phyloP scores from a whole-genome alignment of 441 rosid genomes.

The Syzygium malaccense region DNA sequence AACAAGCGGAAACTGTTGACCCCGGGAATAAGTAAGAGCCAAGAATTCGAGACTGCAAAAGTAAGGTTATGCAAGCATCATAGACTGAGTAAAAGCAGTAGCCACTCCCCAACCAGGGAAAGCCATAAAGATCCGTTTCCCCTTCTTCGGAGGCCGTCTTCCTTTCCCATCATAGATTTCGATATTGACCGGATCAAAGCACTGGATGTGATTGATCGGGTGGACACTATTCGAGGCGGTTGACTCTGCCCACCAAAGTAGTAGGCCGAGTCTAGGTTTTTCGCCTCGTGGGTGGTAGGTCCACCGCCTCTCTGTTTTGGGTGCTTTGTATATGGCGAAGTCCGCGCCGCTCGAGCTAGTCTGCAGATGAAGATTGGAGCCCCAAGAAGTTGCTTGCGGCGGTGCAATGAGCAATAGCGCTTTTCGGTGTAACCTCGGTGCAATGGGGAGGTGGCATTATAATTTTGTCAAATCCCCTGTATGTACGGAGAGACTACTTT shows the following conservation, averaged over 20 bases:
- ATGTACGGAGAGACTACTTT: neutral
- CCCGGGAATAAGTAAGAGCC: constrained; percentile 95
- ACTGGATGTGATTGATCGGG: constrained; percentile 84
- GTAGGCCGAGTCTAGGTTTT: neutral
- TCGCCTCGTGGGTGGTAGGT: neutral
- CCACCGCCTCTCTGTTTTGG: neutral
- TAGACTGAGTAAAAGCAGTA: constrained; percentile 84
- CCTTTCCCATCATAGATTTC: constrained; percentile 65
- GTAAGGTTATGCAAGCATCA: constrained; percentile 58
- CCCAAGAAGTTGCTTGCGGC: neutral
- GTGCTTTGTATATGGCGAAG: neutral
- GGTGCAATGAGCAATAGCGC: neutral
- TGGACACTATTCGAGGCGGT: constrained; percentile 57
- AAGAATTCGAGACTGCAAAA: constrained; percentile 68
- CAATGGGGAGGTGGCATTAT: neutral
- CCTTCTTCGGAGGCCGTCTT: constrained; percentile 51
- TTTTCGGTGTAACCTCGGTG: neutral
- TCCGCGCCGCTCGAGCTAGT: neutral
- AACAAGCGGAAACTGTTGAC: constrained; percentile 61
- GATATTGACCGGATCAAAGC: constrained; percentile 76
- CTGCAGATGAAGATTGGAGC: neutral
- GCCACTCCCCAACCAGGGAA: constrained; percentile 74
- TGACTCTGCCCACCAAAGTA: neutral
- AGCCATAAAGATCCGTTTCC: constrained; percentile 60
- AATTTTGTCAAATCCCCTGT: neutral